A percentile compares a stretch with the other conserved stretches of the same genome.
Evolutionary conservation across 2,329 filamentous ascomycete genomes (phyloP).

Genomic region (Aspergillus aculeatus): DNA sequence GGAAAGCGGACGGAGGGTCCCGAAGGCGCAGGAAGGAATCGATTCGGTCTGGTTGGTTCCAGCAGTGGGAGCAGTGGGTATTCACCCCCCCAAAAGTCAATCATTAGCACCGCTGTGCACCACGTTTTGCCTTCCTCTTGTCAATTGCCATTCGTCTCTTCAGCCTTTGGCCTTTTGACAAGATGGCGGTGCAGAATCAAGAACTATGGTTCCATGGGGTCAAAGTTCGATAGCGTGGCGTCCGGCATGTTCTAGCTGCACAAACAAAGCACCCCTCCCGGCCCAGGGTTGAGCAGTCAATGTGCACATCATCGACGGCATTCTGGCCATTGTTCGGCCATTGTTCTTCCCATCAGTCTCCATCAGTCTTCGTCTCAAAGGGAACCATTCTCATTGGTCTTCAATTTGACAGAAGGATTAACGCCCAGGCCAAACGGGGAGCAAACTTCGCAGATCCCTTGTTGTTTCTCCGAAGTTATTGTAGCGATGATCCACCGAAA

Average conservation of each 20-base stretch:
- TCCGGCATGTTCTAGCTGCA: not conserved
- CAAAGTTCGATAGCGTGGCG: not conserved
- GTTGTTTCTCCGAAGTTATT: not conserved
- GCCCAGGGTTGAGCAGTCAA: not conserved
- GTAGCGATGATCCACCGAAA: not conserved
- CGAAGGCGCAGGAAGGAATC: not conserved
- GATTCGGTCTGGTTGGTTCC: conserved; percentile 5
- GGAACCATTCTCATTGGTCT: not conserved
- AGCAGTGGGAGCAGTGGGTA: conserved; percentile 3
- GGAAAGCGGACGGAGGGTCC: no score
- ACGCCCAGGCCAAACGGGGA: conserved; percentile 1
- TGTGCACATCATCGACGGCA: not conserved
- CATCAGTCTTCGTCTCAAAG: not conserved
- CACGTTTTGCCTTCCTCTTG: conserved; percentile 1
- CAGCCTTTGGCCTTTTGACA: not conserved
- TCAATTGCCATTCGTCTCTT: not conserved
- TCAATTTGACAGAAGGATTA: not conserved
- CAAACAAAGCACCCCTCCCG: not conserved
- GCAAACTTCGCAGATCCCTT: not conserved
- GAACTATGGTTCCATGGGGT: not conserved
- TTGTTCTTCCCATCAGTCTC: not conserved
- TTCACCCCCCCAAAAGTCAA: conserved; percentile 2
- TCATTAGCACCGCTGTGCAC: not conserved
- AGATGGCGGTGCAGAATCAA: not conserved
- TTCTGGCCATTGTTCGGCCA: not conserved